These are phyloP conservation scores for Allium fistulosum DNA, from an alignment of 106 monocot species.

Conservation along the genomic window DNA sequence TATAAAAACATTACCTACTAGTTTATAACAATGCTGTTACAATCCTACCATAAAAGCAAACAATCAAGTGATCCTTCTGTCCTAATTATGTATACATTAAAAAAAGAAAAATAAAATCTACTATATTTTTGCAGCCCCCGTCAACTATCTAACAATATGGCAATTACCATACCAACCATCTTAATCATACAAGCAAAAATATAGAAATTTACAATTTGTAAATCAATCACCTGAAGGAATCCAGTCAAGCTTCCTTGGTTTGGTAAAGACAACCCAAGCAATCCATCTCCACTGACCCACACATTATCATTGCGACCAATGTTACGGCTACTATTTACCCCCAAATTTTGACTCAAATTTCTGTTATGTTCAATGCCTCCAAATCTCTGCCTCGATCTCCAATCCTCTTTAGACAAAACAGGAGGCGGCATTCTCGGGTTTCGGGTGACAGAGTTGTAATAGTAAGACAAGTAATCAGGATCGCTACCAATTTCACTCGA, in stretches of 20 bases:
- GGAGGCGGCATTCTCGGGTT: constrained; percentile 66
- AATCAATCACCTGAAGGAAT: constrained; percentile 42
- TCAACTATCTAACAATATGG: no score
- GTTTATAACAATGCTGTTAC: no score
- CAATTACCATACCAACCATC: no score
- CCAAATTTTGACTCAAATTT: constrained; percentile 13
- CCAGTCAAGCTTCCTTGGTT: constrained; percentile 53
- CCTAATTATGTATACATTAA: no score
- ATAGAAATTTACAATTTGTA: no score
- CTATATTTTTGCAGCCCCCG: no score
- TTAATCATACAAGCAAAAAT: no score
- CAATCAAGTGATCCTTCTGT: no score
- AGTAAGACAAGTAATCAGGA: constrained; percentile 54
- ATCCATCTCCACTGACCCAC: constrained; percentile 47
- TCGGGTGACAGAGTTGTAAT: constrained; percentile 53
- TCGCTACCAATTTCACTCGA: constrained; percentile 37
- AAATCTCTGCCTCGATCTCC: constrained; percentile 45
- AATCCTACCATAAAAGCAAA: no score
- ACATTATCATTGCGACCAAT: constrained; percentile 13
- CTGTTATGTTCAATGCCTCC: constrained; percentile 56
- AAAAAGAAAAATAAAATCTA: no score
- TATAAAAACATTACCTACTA: no score
- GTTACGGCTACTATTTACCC: constrained; percentile 9
- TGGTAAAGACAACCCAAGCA: constrained; percentile 34
- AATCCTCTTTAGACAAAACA: constrained; percentile 65